Base-by-base conservation (phyloP, 1,284 basidiomycete species). In the Caloboletus firmus region DNA sequence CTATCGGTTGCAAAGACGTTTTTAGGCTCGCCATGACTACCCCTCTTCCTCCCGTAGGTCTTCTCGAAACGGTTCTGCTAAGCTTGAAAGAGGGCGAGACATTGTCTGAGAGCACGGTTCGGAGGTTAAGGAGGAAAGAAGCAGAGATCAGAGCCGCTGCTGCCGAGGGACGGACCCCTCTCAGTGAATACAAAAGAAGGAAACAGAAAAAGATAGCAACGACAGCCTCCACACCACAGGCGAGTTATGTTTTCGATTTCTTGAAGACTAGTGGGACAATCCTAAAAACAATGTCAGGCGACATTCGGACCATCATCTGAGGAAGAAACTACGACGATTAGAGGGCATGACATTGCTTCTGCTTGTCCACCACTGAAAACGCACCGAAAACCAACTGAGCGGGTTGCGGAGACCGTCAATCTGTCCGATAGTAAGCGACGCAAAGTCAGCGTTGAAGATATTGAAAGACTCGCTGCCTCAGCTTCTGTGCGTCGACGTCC, bases 21-120 rank as follows among this genome's bases (percentile, higher is more conserved):
- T 20, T 67, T n/a, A 45, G 45, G 40, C 52, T 59, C 26, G 63
- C 63, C 22, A 20, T 56, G n/a, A 10, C n/a, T 15, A 69, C 58
- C 8, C 65, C 63, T 15, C 63, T 65, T 26, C 63, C 64, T 1
- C 65, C 53, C 6, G 43, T 49, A 10, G 55, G 65, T 12, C 20
- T 52, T 34, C 63, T 69, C 42, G 63, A 65, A 40, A 49, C 45
- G 5, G 61, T 66, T 15, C 24, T 57, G 20, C 52, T 65, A 13
- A 60, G 55, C 51, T 52, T 65, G 52, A 62, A 60, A 47, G 67
- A 69, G 30, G 67, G 67, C 5, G 49, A 66, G 11, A 35, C 12
- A 4, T 39, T 65, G 30, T 69, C 67, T 1, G 67, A 69, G 41
- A 69, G 64, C 30, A 65, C 65, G 4, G 15, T 55, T 7, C 63